Conservation (phyloP, 805 yeast species). For the Candida tibetensis region DNA sequence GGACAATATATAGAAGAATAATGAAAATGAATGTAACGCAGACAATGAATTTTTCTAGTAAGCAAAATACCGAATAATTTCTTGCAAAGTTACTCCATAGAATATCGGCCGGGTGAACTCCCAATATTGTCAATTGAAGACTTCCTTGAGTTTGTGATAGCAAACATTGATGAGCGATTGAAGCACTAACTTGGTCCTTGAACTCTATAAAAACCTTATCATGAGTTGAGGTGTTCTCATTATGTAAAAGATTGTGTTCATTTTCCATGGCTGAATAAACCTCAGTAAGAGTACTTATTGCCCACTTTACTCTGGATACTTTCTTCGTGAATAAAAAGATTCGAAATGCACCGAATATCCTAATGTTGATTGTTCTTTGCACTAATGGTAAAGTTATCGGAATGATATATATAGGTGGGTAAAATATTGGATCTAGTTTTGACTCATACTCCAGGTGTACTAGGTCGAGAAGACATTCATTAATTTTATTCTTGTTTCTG, state of each 20-base stretch:
- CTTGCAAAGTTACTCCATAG: slow-evolving; percentile 63
- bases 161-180: slow-evolving; percentile 60
- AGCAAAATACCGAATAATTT: slow-evolving; percentile 33
- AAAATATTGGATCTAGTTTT: slow-evolving; percentile 15
- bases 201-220: slow-evolving; percentile 64
- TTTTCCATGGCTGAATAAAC: slow-evolving; percentile 16
- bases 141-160: slow-evolving; percentile 42
- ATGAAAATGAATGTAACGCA: slow-evolving; percentile 46
- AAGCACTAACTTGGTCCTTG: slow-evolving; percentile 52
- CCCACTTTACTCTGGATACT: slow-evolving; percentile 28
- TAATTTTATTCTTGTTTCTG: background rate
- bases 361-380: slow-evolving; percentile 17
- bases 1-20: slow-evolving; percentile 67
- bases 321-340: slow-evolving; percentile 19
- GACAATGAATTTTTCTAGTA: slow-evolving; percentile 43
- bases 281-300: slow-evolving; percentile 16
- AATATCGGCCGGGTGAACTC: slow-evolving; percentile 64
- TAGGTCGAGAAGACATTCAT: background rate
- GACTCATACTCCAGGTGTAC: background rate
- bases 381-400: slow-evolving; percentile 19
- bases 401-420: slow-evolving; percentile 32
- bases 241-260: slow-evolving; percentile 15
- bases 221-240: slow-evolving; percentile 20
- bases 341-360: slow-evolving; percentile 31
- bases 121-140: slow-evolving; percentile 44